phyloP scores from a whole-genome alignment of 768 basidiomycete species.

The Russula vinacea region DNA sequence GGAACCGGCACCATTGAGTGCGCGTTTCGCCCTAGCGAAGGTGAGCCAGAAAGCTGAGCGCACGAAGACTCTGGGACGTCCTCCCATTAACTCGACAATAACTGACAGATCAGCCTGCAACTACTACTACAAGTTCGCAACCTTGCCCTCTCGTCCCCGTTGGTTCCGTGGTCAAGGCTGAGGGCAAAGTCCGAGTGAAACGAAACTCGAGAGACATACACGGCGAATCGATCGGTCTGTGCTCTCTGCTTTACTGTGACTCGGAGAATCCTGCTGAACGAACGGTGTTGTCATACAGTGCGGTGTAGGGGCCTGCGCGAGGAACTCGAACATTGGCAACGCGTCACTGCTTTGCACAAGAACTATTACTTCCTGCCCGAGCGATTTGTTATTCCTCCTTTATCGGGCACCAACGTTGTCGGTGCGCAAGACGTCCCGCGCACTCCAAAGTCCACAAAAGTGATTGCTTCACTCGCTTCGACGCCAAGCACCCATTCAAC shows the following conservation, averaged over 20 bases:
- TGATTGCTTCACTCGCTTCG: not conserved
- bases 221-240: conserved; percentile 25
- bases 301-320: conserved; percentile 16
- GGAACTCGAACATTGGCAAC: conserved; percentile 26
- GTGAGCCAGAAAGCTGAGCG: not conserved
- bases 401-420: not conserved
- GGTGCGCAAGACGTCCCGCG: not conserved
- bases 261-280: conserved; percentile 10
- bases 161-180: conserved; percentile 21
- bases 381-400: conserved; percentile 25
- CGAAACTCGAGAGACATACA: conserved; percentile 16
- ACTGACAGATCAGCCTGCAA: not conserved
- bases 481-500: conserved; percentile 10
- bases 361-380: conserved; percentile 18
- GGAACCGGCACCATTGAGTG: conserved; percentile 75
- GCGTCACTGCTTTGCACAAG: conserved; percentile 22
- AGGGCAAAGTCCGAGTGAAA: conserved; percentile 22
- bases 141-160: conserved; percentile 9
- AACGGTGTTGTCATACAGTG: conserved; percentile 12
- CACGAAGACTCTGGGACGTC: not conserved
- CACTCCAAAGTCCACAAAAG: conserved; percentile 21
- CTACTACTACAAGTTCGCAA: not conserved
- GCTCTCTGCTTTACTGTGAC: not conserved
- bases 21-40: conserved; percentile 37
- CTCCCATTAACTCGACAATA: not conserved